Percentiles rank a stretch among this genome's conserved stretches.
Evolutionary conservation across 2,329 filamentous ascomycete genomes (phyloP).

Genomic region (Ceratocystis lukuohia): DNA sequence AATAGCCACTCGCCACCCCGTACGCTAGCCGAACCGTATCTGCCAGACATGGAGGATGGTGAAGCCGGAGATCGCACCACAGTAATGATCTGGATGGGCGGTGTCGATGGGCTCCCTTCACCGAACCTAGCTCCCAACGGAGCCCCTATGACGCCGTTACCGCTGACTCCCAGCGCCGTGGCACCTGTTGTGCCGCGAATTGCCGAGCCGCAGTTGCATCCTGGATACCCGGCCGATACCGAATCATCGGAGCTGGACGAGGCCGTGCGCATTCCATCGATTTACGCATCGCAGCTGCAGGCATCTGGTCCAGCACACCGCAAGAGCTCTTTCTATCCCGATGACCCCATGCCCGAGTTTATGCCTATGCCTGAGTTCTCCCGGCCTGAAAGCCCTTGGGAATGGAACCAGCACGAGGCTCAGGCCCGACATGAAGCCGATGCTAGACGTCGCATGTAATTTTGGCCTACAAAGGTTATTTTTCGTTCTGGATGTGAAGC

Average conservation of each 20-base stretch:
- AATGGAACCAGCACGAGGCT: conserved; percentile 9
- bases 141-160: neutral
- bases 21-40: neutral
- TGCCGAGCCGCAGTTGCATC: neutral
- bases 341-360: neutral
- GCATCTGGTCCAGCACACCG: neutral
- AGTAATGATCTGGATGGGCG: conserved; percentile 19
- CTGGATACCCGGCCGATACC: neutral
- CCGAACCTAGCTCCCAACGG: neutral
- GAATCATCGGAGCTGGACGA: conserved; percentile 2
- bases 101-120: neutral
- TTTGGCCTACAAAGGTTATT: neutral
- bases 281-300: neutral
- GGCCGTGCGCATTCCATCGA: conserved; percentile 12
- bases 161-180: conserved; percentile 6
- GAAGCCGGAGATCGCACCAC: conserved; percentile 6
- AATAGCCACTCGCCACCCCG: neutral
- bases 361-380: conserved; percentile 1
- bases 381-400: conserved; percentile 14
- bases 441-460: conserved; percentile 1
- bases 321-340: conserved; percentile 11
- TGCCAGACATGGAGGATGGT: neutral
- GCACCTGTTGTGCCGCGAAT: neutral
- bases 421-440: conserved; percentile 1
- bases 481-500: neutral